A percentile compares a stretch with the other conserved stretches of the same genome.
Conservation (phyloP, 129 eudicot species). For the Rutidosis leptorrhynchoides region DNA sequence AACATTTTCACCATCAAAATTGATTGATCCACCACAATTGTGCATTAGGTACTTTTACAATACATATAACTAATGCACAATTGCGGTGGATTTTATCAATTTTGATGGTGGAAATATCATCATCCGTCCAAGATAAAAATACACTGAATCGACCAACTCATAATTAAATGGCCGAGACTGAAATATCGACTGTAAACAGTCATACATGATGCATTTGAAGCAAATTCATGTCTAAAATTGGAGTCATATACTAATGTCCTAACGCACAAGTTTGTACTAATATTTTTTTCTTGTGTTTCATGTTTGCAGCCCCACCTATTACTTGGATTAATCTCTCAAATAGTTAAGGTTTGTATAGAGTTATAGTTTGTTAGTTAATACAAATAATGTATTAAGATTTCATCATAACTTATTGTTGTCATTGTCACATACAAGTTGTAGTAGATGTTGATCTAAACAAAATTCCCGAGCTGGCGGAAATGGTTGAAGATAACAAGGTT, state of each 20-base stretch:
- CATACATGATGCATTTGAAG: background rate
- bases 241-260: slow-evolving; percentile 2
- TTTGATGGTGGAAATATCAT: too few species aligned
- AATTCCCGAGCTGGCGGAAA: slow-evolving; percentile 64
- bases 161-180: background rate
- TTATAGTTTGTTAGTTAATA: background rate
- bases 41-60: too few species aligned
- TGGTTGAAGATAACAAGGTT: slow-evolving; percentile 68
- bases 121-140: background rate
- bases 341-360: slow-evolving; percentile 45
- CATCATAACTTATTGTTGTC: slow-evolving; percentile 20
- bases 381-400: background rate
- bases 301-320: slow-evolving; percentile 58
- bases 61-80: too few species aligned
- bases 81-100: too few species aligned
- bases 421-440: slow-evolving; percentile 57
- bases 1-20: too few species aligned
- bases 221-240: background rate
- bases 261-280: slow-evolving; percentile 28
- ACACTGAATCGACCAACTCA: background rate
- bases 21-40: too few species aligned
- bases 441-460: slow-evolving; percentile 53
- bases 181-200: background rate
- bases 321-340: slow-evolving; percentile 67
- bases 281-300: slow-evolving; percentile 18